Conservation (phyloP, 2,329 filamentous ascomycete genomes). For the Calonectria multiphialidica region DNA sequence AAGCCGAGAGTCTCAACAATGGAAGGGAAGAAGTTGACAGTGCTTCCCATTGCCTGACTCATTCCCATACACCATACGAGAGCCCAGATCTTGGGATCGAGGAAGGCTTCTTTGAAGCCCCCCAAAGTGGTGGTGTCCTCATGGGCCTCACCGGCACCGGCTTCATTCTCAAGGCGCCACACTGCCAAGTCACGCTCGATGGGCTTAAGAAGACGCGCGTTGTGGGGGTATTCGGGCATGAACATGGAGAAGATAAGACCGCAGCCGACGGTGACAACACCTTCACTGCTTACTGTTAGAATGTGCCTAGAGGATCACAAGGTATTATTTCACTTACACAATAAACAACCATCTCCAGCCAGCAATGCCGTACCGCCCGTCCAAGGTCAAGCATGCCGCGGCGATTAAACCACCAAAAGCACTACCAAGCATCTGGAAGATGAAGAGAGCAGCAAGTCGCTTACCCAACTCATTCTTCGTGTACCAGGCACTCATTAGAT, state of each 20-base stretch:
- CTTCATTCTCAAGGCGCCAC: constrained; percentile 73
- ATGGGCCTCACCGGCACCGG: constrained; percentile 73
- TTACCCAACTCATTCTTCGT: constrained; percentile 52
- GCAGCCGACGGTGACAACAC: constrained; percentile 72
- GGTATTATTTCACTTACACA: not conserved
- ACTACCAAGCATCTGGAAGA: constrained; percentile 49
- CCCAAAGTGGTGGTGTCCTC: constrained; percentile 66
- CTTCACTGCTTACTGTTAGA: constrained; percentile 56
- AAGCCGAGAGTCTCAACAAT: constrained; percentile 67
- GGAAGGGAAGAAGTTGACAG: constrained; percentile 49
- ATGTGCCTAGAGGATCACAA: too few relatives aligned
- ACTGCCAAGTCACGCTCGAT: constrained; percentile 64
- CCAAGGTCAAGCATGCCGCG: constrained; percentile 60
- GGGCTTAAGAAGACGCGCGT: constrained; percentile 34
- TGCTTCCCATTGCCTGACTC: constrained; percentile 53
- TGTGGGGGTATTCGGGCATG: constrained; percentile 69
- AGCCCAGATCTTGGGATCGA: constrained; percentile 70
- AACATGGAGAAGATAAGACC: constrained; percentile 67
- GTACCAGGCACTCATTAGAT: constrained; percentile 57
- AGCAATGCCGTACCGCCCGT: constrained; percentile 58
- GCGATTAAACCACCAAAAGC: constrained; percentile 65
- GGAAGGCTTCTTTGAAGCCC: constrained; percentile 65
- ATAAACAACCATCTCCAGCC: constrained; percentile 69
- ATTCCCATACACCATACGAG: constrained; percentile 57
- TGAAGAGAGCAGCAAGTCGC: constrained; percentile 51